Conservation (phyloP, 257 asterid genomes). For the Rubia yunnanensis region DNA sequence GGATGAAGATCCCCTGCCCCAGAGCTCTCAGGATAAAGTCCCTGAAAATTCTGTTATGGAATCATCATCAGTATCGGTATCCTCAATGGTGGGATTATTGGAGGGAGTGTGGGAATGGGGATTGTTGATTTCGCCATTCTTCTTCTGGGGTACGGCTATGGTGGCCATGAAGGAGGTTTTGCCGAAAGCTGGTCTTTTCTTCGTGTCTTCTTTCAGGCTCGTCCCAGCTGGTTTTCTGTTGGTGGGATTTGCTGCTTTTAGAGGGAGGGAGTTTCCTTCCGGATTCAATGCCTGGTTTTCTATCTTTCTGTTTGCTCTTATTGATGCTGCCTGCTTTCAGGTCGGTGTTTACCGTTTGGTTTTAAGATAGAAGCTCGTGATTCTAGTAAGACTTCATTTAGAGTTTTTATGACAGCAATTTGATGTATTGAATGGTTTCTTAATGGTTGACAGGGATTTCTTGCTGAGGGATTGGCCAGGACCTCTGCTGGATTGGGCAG, state of each 20-base stretch:
- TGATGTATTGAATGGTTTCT: slow-evolving; percentile 3
- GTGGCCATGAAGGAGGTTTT: slow-evolving; percentile 95
- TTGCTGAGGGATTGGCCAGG: slow-evolving; percentile 90
- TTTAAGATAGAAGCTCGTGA: neutral
- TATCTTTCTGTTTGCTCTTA: slow-evolving; percentile 56
- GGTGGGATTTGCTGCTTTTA: slow-evolving; percentile 65
- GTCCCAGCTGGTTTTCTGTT: slow-evolving; percentile 80
- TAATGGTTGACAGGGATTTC: slow-evolving; percentile 72
- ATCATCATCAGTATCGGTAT: slow-evolving; percentile 13
- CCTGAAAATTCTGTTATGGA: slow-evolving; percentile 21
- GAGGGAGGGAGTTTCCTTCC: slow-evolving; percentile 61
- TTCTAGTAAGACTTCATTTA: neutral
- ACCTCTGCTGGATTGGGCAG: slow-evolving; percentile 99
- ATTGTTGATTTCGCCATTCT: slow-evolving; percentile 81
- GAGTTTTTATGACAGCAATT: neutral
- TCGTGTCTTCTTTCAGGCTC: slow-evolving; percentile 79
- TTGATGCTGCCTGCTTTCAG: slow-evolving; percentile 97
- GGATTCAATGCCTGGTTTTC: slow-evolving; percentile 84
- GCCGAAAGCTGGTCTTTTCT: slow-evolving; percentile 82
- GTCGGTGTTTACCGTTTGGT: slow-evolving; percentile 21
- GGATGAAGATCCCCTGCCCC: slow-evolving; percentile 13
- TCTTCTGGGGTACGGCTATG: slow-evolving; percentile 99
- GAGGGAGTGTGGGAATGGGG: slow-evolving; percentile 56
- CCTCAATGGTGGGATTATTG: slow-evolving; percentile 22
- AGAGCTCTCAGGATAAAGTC: slow-evolving; percentile 12